phyloP scores from a whole-genome alignment of 1,284 basidiomycete genomes.

The Fomitopsis schrenkii region DNA sequence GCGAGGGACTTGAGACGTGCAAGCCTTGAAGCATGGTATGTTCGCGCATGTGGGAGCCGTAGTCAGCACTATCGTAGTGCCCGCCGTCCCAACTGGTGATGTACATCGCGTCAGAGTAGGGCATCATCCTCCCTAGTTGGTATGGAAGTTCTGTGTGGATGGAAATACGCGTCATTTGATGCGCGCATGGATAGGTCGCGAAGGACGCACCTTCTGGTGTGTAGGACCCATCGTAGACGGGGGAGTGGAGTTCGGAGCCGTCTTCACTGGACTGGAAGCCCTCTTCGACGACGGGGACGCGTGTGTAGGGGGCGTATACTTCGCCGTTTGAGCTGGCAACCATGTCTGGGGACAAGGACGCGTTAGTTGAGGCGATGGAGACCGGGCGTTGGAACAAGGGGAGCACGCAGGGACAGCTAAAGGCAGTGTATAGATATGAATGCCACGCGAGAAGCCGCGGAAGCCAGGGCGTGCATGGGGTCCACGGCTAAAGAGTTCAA shows the following conservation, averaged over 20 bases:
- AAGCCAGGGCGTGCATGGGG: constrained; percentile 27
- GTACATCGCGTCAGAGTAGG: constrained; percentile 2
- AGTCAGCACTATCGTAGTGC: constrained; percentile 20
- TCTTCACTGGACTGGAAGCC: constrained; percentile 67
- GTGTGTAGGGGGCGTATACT: constrained; percentile 52
- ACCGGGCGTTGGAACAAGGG: constrained; percentile 27
- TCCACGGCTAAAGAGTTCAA: constrained; percentile 23
- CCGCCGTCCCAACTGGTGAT: constrained; percentile 12
- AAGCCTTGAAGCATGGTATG: constrained; percentile 27
- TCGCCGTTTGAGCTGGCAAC: constrained; percentile 49
- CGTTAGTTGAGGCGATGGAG: constrained; percentile 22
- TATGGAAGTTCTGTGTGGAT: not conserved
- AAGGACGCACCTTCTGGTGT: constrained; percentile 35
- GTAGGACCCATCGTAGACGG: constrained; percentile 51
- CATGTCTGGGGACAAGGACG: constrained; percentile 35
- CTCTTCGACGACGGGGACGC: constrained; percentile 50
- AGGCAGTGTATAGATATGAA: constrained; percentile 31
- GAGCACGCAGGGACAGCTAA: constrained; percentile 28
- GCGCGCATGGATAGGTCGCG: constrained; percentile 14
- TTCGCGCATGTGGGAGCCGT: constrained; percentile 25
- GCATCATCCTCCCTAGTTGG: not conserved
- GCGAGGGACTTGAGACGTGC: constrained; percentile 24
- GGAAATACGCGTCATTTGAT: constrained; percentile 20
- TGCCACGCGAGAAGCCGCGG: constrained; percentile 29
- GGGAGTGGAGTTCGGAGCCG: constrained; percentile 67